Evolutionary conservation across 306 rosid species (phyloP).

Genomic region (Pterocarpus santalinus): DNA sequence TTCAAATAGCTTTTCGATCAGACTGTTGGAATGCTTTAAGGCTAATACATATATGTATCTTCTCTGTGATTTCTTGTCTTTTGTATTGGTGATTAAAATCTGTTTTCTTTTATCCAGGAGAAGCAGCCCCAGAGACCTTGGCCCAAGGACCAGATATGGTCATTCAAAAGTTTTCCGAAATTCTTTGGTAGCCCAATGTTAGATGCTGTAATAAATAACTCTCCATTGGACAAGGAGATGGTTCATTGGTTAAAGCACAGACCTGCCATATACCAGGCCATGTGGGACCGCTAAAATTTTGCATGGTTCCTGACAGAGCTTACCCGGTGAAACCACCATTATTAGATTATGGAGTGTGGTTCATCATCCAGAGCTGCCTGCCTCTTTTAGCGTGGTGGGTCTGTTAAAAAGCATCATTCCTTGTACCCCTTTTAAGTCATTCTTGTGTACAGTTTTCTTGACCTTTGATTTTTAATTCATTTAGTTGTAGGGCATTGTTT

Average conservation of each 20-base stretch:
- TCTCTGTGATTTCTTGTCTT: constrained; percentile 23
- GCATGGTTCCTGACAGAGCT: constrained; percentile 52
- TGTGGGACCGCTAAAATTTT: constrained; percentile 83
- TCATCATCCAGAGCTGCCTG: constrained; percentile 66
- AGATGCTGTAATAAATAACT: constrained; percentile 70
- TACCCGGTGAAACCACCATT: constrained; percentile 45
- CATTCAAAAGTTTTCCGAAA: constrained; percentile 71
- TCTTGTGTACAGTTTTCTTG: constrained; percentile 83
- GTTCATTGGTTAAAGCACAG: constrained; percentile 96
- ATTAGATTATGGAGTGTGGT: constrained; percentile 63
- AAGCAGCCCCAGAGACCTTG: constrained; percentile 90
- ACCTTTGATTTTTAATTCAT: constrained; percentile 71
- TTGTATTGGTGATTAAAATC: constrained; percentile 34
- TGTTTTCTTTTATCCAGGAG: constrained; percentile 67
- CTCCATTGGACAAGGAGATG: constrained; percentile 85
- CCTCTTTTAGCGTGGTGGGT: constrained; percentile 71
- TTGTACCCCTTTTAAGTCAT: constrained; percentile 58
- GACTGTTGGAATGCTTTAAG: constrained; percentile 11
- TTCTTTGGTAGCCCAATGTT: constrained; percentile 96
- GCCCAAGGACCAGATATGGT: constrained; percentile 98
- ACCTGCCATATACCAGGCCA: constrained; percentile 78
- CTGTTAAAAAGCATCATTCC: constrained; percentile 58
- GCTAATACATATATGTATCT: background rate
- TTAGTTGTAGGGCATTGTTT: constrained; percentile 67
- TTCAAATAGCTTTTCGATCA: background rate